Percentiles rank a stretch among this genome's conserved stretches.
phyloP scores from a whole-genome alignment of 2,329 filamentous ascomycete species.

The Stachybotrys chartarum region DNA sequence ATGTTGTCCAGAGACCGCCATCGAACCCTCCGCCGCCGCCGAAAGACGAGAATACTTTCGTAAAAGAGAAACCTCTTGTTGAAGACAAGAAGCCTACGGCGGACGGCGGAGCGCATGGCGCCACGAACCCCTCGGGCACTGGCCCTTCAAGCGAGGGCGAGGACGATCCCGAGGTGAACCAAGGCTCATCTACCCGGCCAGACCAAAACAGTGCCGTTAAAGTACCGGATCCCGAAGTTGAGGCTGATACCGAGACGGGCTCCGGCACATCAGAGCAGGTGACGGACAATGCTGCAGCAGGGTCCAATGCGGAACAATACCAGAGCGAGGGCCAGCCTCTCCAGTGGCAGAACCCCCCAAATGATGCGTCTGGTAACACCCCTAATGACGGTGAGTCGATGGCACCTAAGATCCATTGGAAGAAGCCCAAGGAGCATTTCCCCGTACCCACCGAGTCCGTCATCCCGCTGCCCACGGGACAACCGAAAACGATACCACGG shows the following conservation, averaged over 20 bases:
- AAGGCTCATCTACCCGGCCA: background rate
- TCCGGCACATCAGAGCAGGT: slow-evolving; percentile 1
- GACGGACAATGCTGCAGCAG: slow-evolving; percentile 2
- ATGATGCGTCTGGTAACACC: slow-evolving; percentile 10
- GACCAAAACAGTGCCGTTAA: background rate
- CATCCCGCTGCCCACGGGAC: slow-evolving; percentile 67
- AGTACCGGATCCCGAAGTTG: background rate
- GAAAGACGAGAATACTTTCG: background rate
- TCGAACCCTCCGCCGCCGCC: slow-evolving; percentile 5
- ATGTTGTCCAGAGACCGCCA: slow-evolving; percentile 2
- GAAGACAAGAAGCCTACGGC: background rate
- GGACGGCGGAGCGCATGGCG: background rate
- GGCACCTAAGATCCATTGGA: slow-evolving; percentile 55
- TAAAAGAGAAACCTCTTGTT: background rate
- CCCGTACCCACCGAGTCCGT: slow-evolving; percentile 65
- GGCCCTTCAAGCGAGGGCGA: background rate
- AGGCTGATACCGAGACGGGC: background rate
- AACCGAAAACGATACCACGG: slow-evolving; percentile 61
- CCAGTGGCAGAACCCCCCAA: slow-evolving; percentile 19
- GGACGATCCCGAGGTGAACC: background rate
- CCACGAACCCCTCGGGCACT: background rate
- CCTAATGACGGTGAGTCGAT: slow-evolving; percentile 7
- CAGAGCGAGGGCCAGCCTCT: slow-evolving; percentile 2
- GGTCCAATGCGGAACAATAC: background rate
- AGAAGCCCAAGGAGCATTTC: slow-evolving; percentile 66